Base-by-base conservation (phyloP, 306 rosid species). In the Pueraria montana region DNA sequence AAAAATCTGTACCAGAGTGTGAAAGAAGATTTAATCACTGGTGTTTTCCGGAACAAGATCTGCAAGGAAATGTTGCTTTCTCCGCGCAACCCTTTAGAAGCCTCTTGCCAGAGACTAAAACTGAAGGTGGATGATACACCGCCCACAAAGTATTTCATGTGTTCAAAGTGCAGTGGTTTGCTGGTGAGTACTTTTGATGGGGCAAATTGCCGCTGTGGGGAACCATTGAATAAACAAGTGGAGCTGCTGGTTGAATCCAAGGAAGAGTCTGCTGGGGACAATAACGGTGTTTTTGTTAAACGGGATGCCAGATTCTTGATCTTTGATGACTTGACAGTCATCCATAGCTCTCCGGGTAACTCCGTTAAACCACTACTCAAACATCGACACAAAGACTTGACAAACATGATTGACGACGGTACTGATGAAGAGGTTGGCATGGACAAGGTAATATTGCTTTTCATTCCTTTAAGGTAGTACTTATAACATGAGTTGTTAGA, bases 271-370 rank as follows among this genome's bases (percentile, higher is more conserved):
- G 2, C 21, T n/a, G 17, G 42, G 40, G 18, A 2, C 0, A 8
- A 72, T 34, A 27, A 27, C 3, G 85, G 59, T 11, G 45, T 24
- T 72, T 81, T 73, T 62, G 56, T 81, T 32, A 49, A 66, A 21
- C 23, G 4, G 7, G 16, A 42, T 2, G 8, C 36, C 20, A 63
- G 3, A 59, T 82, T 62, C 26, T 36, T 82, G 67, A 38, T 82
- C 43, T 64, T 50, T 73, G 76, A 82, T 64, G 80, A 82, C 52
- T 49, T 81, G 8, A 62, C 11, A 7, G 67, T 81, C 27, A 24
- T 73, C 0, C 56, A 34, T 3, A 81, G 23, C 8, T 73, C 67
- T 23, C 45, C 75, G 2, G 20, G 58, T 3, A 72, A 63, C 68
- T 24, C 36, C 5, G 9, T 59, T 24, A n/a, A 59, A 2, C 66